Evolutionary conservation across 2,329 filamentous ascomycete genomes (phyloP).

Genomic region (Trichoderma atrobrunneum): DNA sequence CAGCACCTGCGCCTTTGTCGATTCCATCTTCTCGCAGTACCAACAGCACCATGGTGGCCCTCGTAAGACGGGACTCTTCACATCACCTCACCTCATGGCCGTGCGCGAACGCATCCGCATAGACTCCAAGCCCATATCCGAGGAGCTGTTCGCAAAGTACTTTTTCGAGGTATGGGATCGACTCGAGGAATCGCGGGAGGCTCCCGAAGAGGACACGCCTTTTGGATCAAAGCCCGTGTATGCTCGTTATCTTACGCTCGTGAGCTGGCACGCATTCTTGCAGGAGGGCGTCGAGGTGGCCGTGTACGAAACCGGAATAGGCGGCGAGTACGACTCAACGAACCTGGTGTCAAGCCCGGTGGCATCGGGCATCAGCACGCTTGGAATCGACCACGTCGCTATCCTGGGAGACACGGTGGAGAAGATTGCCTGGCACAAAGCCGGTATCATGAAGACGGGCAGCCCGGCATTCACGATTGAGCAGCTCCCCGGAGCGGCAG

Average conservation of each 20-base stretch:
- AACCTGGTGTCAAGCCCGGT: slow-evolving; percentile 60
- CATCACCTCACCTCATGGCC: slow-evolving; percentile 65
- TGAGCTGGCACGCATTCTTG: slow-evolving; percentile 66
- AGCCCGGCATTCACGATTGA: slow-evolving; percentile 56
- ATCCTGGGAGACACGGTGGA: slow-evolving; percentile 61
- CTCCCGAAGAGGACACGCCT: slow-evolving; percentile 32
- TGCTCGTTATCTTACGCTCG: slow-evolving; percentile 61
- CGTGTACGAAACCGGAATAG: slow-evolving; percentile 65
- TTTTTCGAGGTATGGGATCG: slow-evolving; percentile 67
- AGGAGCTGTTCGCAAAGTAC: slow-evolving; percentile 59
- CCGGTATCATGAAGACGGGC: slow-evolving; percentile 64
- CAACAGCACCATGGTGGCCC: slow-evolving; percentile 36
- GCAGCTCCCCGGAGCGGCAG: slow-evolving; percentile 46
- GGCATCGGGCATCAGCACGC: slow-evolving; percentile 60
- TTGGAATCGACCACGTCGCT: slow-evolving; percentile 67
- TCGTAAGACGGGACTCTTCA: slow-evolving; percentile 60
- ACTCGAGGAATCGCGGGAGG: slow-evolving; percentile 40
- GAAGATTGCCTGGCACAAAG: slow-evolving; percentile 72
- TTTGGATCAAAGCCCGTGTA: slow-evolving; percentile 52
- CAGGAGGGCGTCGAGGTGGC: slow-evolving; percentile 60
- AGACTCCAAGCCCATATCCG: slow-evolving; percentile 55
- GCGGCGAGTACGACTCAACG: slow-evolving; percentile 67
- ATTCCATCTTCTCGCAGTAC: slow-evolving; percentile 58
- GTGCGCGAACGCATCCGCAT: slow-evolving; percentile 67
- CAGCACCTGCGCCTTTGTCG: slow-evolving; percentile 66